A percentile compares a stretch with the other conserved stretches of the same genome.
phyloP scores from a whole-genome alignment of 2,329 filamentous ascomycete species.

The Fusarium poae region DNA sequence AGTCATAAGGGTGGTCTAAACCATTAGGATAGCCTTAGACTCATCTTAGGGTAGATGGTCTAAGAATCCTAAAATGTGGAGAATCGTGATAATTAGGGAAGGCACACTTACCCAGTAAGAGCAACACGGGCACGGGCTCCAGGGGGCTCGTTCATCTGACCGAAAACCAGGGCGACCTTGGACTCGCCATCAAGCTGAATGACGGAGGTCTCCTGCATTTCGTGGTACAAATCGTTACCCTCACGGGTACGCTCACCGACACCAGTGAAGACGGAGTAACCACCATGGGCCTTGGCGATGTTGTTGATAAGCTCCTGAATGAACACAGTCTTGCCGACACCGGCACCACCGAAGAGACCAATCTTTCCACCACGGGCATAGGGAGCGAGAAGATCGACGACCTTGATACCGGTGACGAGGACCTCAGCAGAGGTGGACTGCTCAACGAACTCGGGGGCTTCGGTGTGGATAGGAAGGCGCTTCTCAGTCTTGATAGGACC shows the following conservation, averaged over 20 bases:
- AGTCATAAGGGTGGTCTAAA: too few species aligned
- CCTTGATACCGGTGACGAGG: slow-evolving; percentile 99
- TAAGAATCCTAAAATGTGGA: too few species aligned
- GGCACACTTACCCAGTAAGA: slow-evolving; percentile 79
- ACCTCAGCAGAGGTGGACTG: slow-evolving; percentile 97
- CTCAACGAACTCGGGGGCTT: slow-evolving; percentile 91
- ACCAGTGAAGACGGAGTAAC: slow-evolving; percentile 99
- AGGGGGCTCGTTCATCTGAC: slow-evolving; percentile 99
- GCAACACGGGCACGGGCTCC: slow-evolving; percentile 99
- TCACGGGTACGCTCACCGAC: slow-evolving; percentile 99
- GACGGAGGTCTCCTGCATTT: slow-evolving; percentile 99
- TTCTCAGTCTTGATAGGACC: slow-evolving; percentile 96
- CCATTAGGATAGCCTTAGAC: too few species aligned
- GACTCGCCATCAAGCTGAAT: slow-evolving; percentile 99
- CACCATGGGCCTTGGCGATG: slow-evolving; percentile 99
- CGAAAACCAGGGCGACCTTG: slow-evolving; percentile 99
- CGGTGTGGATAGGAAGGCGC: slow-evolving; percentile 90
- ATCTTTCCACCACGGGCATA: slow-evolving; percentile 99
- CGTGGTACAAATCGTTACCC: slow-evolving; percentile 99
- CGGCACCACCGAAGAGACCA: slow-evolving; percentile 99
- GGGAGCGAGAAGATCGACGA: slow-evolving; percentile 97
- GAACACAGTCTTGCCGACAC: slow-evolving; percentile 99
- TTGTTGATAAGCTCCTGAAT: slow-evolving; percentile 99
- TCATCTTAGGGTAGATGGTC: too few species aligned
- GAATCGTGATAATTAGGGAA: too few species aligned